phyloP scores from a whole-genome alignment of 2,329 filamentous ascomycete species.

The Penicillium sp. region DNA sequence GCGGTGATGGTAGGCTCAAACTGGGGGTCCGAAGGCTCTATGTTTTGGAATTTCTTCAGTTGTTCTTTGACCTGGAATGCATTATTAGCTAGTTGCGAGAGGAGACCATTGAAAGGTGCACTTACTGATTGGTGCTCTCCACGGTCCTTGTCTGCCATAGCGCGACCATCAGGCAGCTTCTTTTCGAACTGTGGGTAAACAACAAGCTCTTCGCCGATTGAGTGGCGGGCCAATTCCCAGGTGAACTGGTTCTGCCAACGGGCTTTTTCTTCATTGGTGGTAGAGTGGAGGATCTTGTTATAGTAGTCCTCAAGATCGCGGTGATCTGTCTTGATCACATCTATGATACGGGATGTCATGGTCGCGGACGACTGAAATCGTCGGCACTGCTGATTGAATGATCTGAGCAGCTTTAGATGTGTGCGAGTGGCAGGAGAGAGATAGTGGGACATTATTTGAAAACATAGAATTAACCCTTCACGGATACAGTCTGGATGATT shows the following conservation, averaged over 20 bases:
- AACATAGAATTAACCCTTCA: too few species aligned
- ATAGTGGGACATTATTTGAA: too few species aligned
- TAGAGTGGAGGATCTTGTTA: conserved; percentile 40
- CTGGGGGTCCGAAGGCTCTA: conserved; percentile 38
- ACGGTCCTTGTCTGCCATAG: conserved; percentile 49
- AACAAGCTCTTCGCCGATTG: conserved; percentile 51
- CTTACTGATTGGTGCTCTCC: conserved; percentile 40
- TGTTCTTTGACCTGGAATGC: conserved; percentile 48
- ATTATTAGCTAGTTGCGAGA: not conserved
- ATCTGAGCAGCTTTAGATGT: too few species aligned
- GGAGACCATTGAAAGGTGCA: not conserved
- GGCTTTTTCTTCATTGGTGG: conserved; percentile 33
- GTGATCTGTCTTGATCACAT: conserved; percentile 42
- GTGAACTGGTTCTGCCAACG: conserved; percentile 50
- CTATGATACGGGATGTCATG: conserved; percentile 21
- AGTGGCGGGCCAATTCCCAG: conserved; percentile 52
- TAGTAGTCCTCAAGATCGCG: conserved; percentile 42
- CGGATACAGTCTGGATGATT: too few species aligned
- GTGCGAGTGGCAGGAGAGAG: too few species aligned
- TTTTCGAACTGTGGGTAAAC: conserved; percentile 54
- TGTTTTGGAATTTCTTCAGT: conserved; percentile 49
- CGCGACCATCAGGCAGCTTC: conserved; percentile 42
- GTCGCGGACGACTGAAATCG: too few species aligned
- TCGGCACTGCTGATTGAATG: too few species aligned
- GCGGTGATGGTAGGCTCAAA: conserved; percentile 44